Conservation (phyloP, 768 basidiomycete species). For the Filobasidium wieringae region DNA sequence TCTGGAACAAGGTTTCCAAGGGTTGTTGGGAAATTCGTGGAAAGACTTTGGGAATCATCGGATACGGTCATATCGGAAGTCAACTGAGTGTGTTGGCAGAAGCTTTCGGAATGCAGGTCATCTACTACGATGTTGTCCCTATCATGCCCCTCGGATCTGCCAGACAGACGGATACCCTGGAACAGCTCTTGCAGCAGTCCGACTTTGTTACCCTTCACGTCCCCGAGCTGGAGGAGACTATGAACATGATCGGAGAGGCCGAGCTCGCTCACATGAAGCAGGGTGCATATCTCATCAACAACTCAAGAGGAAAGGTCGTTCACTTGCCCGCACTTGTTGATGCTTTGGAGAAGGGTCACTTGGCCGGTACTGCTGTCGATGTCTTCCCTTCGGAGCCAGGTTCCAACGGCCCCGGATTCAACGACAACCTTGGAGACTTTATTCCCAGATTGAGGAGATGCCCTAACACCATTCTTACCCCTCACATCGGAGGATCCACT, state of each 20-base stretch:
- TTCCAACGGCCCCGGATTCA: constrained; percentile 74
- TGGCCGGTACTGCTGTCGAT: constrained; percentile 84
- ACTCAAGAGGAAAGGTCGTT: constrained; percentile 88
- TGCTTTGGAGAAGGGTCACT: constrained; percentile 68
- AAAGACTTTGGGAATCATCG: constrained; percentile 94
- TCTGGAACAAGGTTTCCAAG: constrained; percentile 99
- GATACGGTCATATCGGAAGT: constrained; percentile 96
- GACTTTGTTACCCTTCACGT: constrained; percentile 96
- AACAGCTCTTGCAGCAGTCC: constrained; percentile 58
- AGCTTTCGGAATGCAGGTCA: constrained; percentile 85
- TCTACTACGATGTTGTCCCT: constrained; percentile 90
- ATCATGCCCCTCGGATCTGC: constrained; percentile 96
- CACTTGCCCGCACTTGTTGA: constrained; percentile 82
- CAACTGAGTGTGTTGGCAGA: constrained; percentile 96
- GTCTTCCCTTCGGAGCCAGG: constrained; percentile 91
- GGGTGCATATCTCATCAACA: constrained; percentile 93
- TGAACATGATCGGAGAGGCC: constrained; percentile 70
- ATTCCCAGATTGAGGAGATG: constrained; percentile 59
- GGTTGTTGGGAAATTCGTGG: constrained; percentile 96
- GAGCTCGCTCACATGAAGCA: constrained; percentile 86
- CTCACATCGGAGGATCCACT: constrained; percentile 97
- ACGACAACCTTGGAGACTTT: constrained; percentile 79
- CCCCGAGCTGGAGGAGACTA: constrained; percentile 90
- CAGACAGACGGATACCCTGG: constrained; percentile 70
- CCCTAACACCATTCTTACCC: constrained; percentile 89